Evolutionary conservation across 2,329 filamentous ascomycete species (phyloP).

Genomic region (Pseudogymnoascus sp.): DNA sequence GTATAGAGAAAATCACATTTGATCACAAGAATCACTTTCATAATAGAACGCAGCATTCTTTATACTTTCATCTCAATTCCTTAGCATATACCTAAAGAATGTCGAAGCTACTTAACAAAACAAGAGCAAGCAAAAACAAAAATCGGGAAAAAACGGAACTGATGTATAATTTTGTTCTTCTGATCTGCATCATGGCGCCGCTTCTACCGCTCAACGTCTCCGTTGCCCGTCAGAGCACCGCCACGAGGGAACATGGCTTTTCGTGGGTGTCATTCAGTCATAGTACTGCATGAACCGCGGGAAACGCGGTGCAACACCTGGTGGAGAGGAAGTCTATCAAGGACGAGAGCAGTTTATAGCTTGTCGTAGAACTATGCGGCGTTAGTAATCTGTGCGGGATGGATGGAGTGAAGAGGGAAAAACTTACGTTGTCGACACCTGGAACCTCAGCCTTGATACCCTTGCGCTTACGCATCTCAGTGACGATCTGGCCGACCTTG

Average conservation of each 20-base stretch:
- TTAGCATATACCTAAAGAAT: conserved; percentile 7
- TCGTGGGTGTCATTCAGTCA: conserved; percentile 10
- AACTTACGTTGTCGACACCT: conserved; percentile 88
- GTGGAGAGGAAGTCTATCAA: conserved; percentile 27
- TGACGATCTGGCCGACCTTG: conserved; percentile 77
- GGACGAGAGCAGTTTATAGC: conserved; percentile 57
- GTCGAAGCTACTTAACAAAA: conserved; percentile 9
- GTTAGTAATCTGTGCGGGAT: conserved; percentile 33
- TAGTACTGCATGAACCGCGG: conserved; percentile 9
- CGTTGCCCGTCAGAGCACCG: conserved; percentile 1
- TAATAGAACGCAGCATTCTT: background rate
- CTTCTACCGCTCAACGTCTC: conserved; percentile 8
- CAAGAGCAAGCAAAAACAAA: conserved; percentile 8
- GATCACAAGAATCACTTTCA: background rate
- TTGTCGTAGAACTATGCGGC: conserved; percentile 87
- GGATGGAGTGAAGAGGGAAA: background rate
- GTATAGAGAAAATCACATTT: background rate
- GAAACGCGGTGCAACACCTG: conserved; percentile 14
- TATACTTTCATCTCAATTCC: conserved; percentile 7
- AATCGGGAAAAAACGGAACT: conserved; percentile 7
- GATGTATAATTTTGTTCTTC: conserved; percentile 8
- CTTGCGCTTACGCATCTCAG: conserved; percentile 96
- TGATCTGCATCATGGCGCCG: background rate
- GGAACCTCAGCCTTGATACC: conserved; percentile 96
- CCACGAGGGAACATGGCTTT: conserved; percentile 5